Conservation (phyloP, 441 rosid genomes). For the Flueggea neowawraea region DNA sequence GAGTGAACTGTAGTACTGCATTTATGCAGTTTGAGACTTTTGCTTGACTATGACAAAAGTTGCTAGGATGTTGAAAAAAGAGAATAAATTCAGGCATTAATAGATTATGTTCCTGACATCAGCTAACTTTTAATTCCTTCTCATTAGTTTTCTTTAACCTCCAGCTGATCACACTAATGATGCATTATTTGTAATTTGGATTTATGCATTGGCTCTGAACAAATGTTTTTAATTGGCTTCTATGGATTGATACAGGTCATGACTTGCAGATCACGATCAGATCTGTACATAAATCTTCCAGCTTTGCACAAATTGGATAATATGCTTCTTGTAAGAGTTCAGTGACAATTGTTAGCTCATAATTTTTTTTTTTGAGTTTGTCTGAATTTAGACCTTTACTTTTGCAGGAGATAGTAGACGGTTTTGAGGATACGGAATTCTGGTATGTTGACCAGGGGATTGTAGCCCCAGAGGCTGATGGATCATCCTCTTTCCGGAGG, state of each 20-base stretch:
- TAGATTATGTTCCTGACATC: too few relatives aligned
- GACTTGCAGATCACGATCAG: conserved; percentile 93
- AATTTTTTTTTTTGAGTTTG: not conserved
- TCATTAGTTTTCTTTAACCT: too few relatives aligned
- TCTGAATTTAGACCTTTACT: conserved; percentile 11
- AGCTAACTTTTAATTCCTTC: too few relatives aligned
- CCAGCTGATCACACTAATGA: too few relatives aligned
- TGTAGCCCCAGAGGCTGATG: conserved; percentile 68
- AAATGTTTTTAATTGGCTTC: not conserved
- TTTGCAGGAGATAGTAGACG: conserved; percentile 79
- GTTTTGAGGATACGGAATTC: conserved; percentile 78
- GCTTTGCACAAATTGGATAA: conserved; percentile 93
- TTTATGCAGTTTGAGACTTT: too few relatives aligned
- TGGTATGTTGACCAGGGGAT: conserved; percentile 98
- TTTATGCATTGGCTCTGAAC: too few relatives aligned
- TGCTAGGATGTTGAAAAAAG: too few relatives aligned
- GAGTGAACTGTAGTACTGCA: too few relatives aligned
- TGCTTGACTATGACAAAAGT: too few relatives aligned
- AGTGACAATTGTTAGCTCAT: conserved; percentile 5
- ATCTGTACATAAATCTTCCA: conserved; percentile 83
- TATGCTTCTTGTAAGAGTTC: conserved; percentile 86
- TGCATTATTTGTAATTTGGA: too few relatives aligned
- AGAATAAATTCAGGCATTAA: too few relatives aligned
- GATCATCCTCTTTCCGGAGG: conserved; percentile 71
- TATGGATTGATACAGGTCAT: conserved; percentile 58